Percentiles rank a stretch among this genome's conserved stretches.
These are phyloP conservation scores for Macrophomina tecta DNA, from an alignment of 2,329 filamentous ascomycete genomes.

Conservation along the genomic window DNA sequence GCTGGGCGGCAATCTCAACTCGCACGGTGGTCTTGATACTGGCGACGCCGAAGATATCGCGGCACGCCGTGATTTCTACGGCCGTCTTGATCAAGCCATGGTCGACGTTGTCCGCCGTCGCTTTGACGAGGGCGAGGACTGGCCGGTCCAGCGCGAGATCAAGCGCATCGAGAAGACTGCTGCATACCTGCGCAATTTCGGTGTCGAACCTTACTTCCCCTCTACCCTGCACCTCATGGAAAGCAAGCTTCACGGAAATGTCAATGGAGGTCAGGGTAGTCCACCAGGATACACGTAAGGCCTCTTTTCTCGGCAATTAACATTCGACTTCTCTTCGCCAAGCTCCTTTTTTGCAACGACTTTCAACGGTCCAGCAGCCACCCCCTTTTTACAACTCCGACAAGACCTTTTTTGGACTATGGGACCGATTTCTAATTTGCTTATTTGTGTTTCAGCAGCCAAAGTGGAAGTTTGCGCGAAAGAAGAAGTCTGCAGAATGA, in stretches of 20 bases:
- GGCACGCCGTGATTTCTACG: slow-evolving; percentile 58
- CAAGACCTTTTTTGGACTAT: slow-evolving; percentile 8
- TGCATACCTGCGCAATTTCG: slow-evolving; percentile 57
- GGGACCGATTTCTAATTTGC: slow-evolving; percentile 19
- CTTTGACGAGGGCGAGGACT: slow-evolving; percentile 59
- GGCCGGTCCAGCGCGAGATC: slow-evolving; percentile 59
- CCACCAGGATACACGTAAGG: slow-evolving; percentile 28
- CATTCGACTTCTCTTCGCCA: slow-evolving; percentile 14
- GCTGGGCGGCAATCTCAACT: slow-evolving; percentile 62
- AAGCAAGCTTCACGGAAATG: slow-evolving; percentile 23
- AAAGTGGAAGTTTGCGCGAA: slow-evolving; percentile 17
- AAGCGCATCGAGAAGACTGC: slow-evolving; percentile 64
- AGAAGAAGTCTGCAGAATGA: slow-evolving; percentile 15
- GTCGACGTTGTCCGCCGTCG: slow-evolving; percentile 57
- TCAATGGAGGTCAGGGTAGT: slow-evolving; percentile 23
- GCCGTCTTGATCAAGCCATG: slow-evolving; percentile 56
- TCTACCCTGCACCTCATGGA: slow-evolving; percentile 57
- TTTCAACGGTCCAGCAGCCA: slow-evolving; percentile 16
- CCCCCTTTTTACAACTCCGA: slow-evolving; percentile 13
- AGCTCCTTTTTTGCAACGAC: slow-evolving; percentile 18
- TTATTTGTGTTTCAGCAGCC: slow-evolving; percentile 14
- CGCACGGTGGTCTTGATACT: slow-evolving; percentile 58
- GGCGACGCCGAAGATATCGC: slow-evolving; percentile 55
- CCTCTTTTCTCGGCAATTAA: slow-evolving; percentile 2
- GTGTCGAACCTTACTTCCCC: slow-evolving; percentile 61